Conservation (phyloP, 495 filamentous ascomycete genomes). For the Lindgomyces ingoldianus region DNA sequence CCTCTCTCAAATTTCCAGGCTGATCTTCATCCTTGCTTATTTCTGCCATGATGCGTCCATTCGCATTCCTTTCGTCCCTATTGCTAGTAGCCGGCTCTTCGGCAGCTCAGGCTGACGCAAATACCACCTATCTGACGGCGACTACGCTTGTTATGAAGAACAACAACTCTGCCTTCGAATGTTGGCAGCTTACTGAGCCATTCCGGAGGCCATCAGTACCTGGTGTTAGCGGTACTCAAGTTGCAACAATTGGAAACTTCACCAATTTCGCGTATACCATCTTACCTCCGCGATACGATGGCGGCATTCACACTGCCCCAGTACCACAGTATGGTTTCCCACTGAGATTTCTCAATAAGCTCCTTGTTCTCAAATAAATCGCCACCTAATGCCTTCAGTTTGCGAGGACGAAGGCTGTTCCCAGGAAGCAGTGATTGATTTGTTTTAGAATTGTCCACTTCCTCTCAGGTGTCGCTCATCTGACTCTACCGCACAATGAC, state of each 20-base stretch:
- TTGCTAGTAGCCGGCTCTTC: background rate
- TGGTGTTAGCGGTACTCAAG: constrained; percentile 15
- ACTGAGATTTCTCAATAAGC: background rate
- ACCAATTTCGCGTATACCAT: constrained; percentile 23
- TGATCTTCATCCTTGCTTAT: background rate
- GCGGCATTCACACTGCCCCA: constrained; percentile 26
- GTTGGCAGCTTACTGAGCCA: constrained; percentile 24
- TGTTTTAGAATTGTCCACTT: constrained; percentile 19
- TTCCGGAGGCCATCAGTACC: constrained; percentile 18
- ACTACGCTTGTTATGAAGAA: constrained; percentile 26
- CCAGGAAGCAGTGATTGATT: constrained; percentile 2
- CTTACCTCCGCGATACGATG: constrained; percentile 25
- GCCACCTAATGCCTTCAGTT: background rate
- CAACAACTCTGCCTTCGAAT: constrained; percentile 31
- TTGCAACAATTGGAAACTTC: constrained; percentile 20
- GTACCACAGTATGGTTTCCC: constrained; percentile 20
- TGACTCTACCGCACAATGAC: constrained; percentile 19
- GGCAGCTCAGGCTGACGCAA: background rate
- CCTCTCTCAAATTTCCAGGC: background rate
- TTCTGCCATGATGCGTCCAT: constrained; percentile 4
- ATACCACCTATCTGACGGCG: constrained; percentile 17
- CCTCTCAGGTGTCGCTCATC: constrained; percentile 23
- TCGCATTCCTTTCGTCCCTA: background rate
- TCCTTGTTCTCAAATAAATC: background rate
- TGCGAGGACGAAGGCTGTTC: too few relatives aligned